A percentile compares a stretch with the other conserved stretches of the same genome.
These are phyloP conservation scores for Fusarium dlaminii DNA, from an alignment of 2,329 filamentous ascomycete species.

Conservation along the genomic window DNA sequence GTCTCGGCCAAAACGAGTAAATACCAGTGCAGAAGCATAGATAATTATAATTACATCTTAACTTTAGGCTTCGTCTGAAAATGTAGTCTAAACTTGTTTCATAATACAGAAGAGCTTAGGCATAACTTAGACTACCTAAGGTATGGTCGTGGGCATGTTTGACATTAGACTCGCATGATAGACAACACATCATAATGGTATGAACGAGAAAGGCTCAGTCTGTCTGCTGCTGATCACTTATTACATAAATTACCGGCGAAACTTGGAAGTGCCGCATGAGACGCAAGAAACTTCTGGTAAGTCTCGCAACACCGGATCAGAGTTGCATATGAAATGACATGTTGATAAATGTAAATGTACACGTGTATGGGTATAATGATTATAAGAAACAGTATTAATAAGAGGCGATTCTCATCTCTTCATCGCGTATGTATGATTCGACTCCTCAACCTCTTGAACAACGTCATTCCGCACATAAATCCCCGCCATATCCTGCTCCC, in stretches of 20 bases:
- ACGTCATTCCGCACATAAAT: constrained; percentile 36
- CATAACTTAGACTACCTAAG: not conserved
- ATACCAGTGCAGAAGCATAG: not conserved
- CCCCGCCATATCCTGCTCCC: constrained; percentile 7
- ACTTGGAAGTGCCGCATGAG: not conserved
- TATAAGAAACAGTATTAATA: not conserved
- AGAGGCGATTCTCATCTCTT: not conserved
- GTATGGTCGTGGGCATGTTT: too few species aligned
- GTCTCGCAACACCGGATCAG: not conserved
- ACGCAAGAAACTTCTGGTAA: not conserved
- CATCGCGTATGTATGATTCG: constrained; percentile 1
- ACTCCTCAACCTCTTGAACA: constrained; percentile 25
- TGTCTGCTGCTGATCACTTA: not conserved
- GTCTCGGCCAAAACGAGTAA: not conserved
- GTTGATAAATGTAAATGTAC: too few species aligned
- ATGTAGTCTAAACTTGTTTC: not conserved
- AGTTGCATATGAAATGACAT: not conserved
- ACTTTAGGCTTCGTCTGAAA: not conserved
- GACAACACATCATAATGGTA: too few species aligned
- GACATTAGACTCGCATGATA: too few species aligned
- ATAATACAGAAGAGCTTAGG: too few species aligned
- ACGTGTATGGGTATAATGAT: not conserved
- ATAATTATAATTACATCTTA: too few species aligned
- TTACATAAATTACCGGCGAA: not conserved
- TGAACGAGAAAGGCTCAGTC: not conserved